Evolutionary conservation across 257 asterid species (phyloP), one percentile per base, ranked within the genome.

Genomic region (Nyctanthes arbortristis): DNA sequence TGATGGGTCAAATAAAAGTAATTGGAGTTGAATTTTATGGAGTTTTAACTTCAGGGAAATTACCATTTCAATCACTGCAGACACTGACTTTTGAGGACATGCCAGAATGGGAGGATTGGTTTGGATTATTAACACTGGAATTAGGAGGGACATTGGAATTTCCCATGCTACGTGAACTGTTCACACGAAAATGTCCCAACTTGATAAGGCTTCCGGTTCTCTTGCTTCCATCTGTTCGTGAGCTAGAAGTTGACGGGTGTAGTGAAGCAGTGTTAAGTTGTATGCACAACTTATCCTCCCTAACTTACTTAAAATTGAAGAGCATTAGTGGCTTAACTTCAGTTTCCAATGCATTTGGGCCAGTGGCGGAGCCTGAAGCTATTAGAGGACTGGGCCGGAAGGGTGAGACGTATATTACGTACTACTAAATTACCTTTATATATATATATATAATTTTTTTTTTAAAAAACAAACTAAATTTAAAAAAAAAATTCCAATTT

Each of bases 31-130:
- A 74, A 56, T 67, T 74, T 40, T 74, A 55, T 61, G 60, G 74
- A 49, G 29, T 27, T 20, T 5, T 16, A 12, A 18, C 36, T 35
- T 11, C 9, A 1, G 10, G 57, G 43, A 40, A 35, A 40, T 32
- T 22, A n/a, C 6, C 18, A 7, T 75, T 75, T 69, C 68, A 61
- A 37, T 52, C 74, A 30, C 72, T 71, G 20, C 67, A 76, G 58
- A 72, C 16, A 7, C 64, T 76, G 27, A 58, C 55, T 34, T 71
- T 76, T 49, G 32, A 16, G 32, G 73, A 66, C 64, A 70, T 76
- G 80, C 65, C 65, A 37, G 58, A 70, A 14, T 76, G 80, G 76
- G 69, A 70, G 22, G 69, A 20, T 59, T 70, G 76, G 76, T 40
- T 61, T 4, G 7, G 61, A 20, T 28, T 29, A 12, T 55, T 18